phyloP scores from a whole-genome alignment of 2,329 filamentous ascomycete species.

The Colletotrichum chrysophilum region DNA sequence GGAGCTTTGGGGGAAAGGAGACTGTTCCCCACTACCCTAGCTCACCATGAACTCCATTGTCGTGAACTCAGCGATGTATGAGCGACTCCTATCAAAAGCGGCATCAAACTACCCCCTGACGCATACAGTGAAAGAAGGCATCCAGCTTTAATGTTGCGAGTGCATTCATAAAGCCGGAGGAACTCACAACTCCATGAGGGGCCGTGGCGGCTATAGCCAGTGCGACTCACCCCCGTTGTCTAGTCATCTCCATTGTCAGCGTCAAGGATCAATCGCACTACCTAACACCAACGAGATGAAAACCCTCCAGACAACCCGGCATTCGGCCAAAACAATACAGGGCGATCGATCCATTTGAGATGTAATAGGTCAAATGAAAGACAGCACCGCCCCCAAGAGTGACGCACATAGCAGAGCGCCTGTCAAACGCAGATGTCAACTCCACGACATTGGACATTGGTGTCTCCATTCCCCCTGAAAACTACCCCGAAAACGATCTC shows the following conservation, averaged over 20 bases:
- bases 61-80: not conserved
- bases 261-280: not conserved
- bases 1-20: too few species aligned
- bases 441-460: not conserved
- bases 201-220: not conserved
- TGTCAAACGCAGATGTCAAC: not conserved
- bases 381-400: not conserved
- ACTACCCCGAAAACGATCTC: not conserved
- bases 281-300: not conserved
- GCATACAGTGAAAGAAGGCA: not conserved
- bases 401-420: not conserved
- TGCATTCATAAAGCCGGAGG: not conserved
- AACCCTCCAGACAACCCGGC: not conserved
- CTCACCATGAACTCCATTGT: not conserved
- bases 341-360: not conserved
- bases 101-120: not conserved
- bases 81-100: not conserved
- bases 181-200: not conserved
- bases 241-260: not conserved
- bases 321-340: not conserved
- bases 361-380: not conserved
- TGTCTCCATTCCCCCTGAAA: not conserved
- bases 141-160: not conserved
- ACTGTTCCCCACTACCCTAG: not conserved
- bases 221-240: not conserved